Conservation (phyloP, 495 filamentous ascomycete species). For the Aspergillus conjunctus region DNA sequence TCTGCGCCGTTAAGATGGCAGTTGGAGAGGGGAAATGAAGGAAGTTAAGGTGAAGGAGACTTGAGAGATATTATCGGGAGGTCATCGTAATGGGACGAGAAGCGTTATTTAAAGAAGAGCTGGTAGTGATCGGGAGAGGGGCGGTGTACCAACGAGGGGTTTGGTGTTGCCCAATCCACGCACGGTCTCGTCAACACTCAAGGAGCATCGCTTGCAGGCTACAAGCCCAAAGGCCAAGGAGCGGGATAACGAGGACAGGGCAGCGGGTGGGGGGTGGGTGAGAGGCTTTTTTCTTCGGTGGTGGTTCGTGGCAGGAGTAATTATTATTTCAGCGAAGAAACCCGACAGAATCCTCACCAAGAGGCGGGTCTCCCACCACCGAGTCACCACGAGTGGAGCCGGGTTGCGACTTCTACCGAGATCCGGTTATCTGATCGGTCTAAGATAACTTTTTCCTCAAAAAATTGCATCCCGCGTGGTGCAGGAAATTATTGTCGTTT, state of each 20-base stretch:
- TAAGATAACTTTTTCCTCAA: constrained; percentile 44
- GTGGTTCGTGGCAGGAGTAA: constrained; percentile 19
- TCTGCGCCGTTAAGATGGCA: constrained; percentile 7
- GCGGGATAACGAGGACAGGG: constrained; percentile 17
- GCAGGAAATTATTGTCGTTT: constrained; percentile 4
- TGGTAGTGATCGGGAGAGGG: constrained; percentile 25
- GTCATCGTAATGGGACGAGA: constrained; percentile 27
- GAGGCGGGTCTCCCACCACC: constrained; percentile 19
- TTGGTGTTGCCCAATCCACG: constrained; percentile 31
- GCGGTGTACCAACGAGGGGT: constrained; percentile 43
- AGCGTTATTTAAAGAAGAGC: constrained; percentile 27
- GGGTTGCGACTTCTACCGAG: constrained; percentile 33
- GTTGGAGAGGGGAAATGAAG: constrained; percentile 21
- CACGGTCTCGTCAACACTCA: constrained; percentile 20
- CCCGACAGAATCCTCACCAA: constrained; percentile 20
- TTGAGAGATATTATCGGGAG: constrained; percentile 20
- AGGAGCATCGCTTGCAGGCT: constrained; percentile 26
- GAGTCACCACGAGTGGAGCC: constrained; percentile 23
- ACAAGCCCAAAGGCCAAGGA: constrained; percentile 20
- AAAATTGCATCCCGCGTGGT: constrained; percentile 7
- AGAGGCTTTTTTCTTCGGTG: background rate
- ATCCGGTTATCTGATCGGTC: constrained; percentile 45
- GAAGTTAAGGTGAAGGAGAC: constrained; percentile 3
- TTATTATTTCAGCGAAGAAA: constrained; percentile 13
- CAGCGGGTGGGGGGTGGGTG: constrained; percentile 13